phyloP scores from a whole-genome alignment of 2,329 filamentous ascomycete species.

The Pseudocercospora eumusae region DNA sequence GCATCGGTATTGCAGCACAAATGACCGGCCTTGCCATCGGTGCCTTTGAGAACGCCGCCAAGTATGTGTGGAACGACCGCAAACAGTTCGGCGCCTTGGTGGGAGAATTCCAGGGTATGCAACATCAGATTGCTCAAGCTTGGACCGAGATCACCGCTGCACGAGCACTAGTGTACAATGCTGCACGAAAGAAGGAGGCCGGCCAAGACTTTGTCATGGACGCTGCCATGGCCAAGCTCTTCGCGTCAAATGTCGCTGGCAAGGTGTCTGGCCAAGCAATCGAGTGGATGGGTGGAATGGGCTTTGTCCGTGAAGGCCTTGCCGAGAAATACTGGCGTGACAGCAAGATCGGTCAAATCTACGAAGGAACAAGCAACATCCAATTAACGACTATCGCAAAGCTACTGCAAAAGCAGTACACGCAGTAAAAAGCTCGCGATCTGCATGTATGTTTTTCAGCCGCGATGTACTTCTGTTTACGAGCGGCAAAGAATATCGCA shows the following conservation, averaged over 20 bases:
- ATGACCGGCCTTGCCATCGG: slow-evolving; percentile 97
- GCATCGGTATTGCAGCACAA: slow-evolving; percentile 96
- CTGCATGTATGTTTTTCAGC: slow-evolving; percentile 1
- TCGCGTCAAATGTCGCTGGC: slow-evolving; percentile 87
- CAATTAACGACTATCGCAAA: slow-evolving; percentile 71
- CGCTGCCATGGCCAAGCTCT: slow-evolving; percentile 97
- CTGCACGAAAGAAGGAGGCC: slow-evolving; percentile 95
- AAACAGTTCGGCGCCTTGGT: slow-evolving; percentile 93
- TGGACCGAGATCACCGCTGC: slow-evolving; percentile 93
- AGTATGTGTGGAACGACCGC: slow-evolving; percentile 97
- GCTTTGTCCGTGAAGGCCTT: slow-evolving; percentile 91
- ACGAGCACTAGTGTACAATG: slow-evolving; percentile 90
- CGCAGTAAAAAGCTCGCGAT: slow-evolving; percentile 33
- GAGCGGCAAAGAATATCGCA: slow-evolving; percentile 4
- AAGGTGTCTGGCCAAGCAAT: slow-evolving; percentile 82
- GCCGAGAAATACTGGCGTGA: slow-evolving; percentile 98
- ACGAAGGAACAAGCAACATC: slow-evolving; percentile 79
- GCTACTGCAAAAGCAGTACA: slow-evolving; percentile 69
- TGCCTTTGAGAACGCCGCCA: slow-evolving; percentile 90
- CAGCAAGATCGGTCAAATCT: slow-evolving; percentile 91
- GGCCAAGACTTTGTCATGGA: slow-evolving; percentile 93
- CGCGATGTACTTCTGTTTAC: not conserved
- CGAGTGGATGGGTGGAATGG: slow-evolving; percentile 99
- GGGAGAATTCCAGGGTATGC: slow-evolving; percentile 98
- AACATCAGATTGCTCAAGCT: slow-evolving; percentile 95